phyloP scores from a whole-genome alignment of 2,329 filamentous ascomycete genomes.

The Aureobasidium mangrovei region DNA sequence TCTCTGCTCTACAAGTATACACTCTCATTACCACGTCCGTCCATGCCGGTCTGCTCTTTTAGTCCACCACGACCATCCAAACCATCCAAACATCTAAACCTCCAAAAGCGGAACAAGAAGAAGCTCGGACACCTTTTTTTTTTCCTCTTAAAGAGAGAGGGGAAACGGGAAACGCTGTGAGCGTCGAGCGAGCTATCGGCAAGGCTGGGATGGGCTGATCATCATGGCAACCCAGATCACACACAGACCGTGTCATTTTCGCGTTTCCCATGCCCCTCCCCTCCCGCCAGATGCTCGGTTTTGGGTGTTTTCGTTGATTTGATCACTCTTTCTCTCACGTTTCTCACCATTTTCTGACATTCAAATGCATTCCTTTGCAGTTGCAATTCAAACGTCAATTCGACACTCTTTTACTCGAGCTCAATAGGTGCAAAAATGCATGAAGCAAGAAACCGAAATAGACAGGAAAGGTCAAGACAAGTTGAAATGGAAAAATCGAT shows the following conservation, averaged over 20 bases:
- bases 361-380: neutral
- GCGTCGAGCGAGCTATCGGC: neutral
- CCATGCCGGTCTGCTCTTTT: too few species aligned
- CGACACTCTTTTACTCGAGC: too few species aligned
- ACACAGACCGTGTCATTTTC: conserved; percentile 3
- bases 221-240: conserved; percentile 1
- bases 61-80: too few species aligned
- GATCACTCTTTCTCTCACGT: neutral
- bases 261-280: neutral
- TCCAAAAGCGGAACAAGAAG: too few species aligned
- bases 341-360: neutral
- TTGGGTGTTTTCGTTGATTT: neutral
- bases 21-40: too few species aligned
- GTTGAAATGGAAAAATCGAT: conserved; percentile 10
- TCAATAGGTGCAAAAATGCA: neutral
- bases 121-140: too few species aligned
- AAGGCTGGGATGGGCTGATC: neutral
- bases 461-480: conserved; percentile 20
- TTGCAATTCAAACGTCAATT: too few species aligned
- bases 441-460: conserved; percentile 14
- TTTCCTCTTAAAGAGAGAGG: too few species aligned
- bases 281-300: neutral
- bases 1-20: too few species aligned
- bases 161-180: neutral
- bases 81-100: too few species aligned